Evolutionary conservation across 2,329 filamentous ascomycete genomes (phyloP).

Genomic region (Aureobasidium pullulans): DNA sequence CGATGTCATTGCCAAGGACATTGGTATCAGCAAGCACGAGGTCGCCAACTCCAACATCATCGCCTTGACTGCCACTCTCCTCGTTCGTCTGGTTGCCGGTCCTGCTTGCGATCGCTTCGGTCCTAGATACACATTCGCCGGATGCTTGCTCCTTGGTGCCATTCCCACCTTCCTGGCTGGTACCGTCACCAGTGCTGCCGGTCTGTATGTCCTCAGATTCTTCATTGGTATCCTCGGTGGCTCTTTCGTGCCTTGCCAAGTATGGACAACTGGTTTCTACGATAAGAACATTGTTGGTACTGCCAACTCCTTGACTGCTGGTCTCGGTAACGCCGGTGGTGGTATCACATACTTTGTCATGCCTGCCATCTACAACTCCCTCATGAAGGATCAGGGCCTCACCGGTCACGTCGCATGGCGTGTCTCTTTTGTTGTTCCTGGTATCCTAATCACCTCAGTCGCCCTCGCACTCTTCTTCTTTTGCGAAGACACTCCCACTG

Average conservation of each 20-base stretch:
- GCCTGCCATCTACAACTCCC: slow-evolving; percentile 78
- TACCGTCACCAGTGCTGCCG: slow-evolving; percentile 58
- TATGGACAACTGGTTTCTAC: slow-evolving; percentile 89
- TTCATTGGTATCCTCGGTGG: slow-evolving; percentile 75
- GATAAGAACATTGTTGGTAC: slow-evolving; percentile 89
- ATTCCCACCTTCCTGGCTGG: slow-evolving; percentile 79
- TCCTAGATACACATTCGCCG: slow-evolving; percentile 70
- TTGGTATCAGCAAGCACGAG: slow-evolving; percentile 61
- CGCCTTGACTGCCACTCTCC: slow-evolving; percentile 64
- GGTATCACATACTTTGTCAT: slow-evolving; percentile 92
- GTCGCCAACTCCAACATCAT: slow-evolving; percentile 88
- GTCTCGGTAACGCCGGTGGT: slow-evolving; percentile 80
- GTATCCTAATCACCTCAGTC: slow-evolving; percentile 62
- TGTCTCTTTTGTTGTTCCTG: slow-evolving; percentile 75
- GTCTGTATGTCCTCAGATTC: slow-evolving; percentile 68
- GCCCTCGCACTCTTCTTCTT: slow-evolving; percentile 63
- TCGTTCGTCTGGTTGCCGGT: slow-evolving; percentile 71
- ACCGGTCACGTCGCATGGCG: slow-evolving; percentile 68
- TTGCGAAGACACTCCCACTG: slow-evolving; percentile 75
- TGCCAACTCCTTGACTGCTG: slow-evolving; percentile 76
- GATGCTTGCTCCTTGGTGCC: slow-evolving; percentile 66
- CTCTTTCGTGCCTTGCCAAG: slow-evolving; percentile 78
- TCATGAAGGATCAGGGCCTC: slow-evolving; percentile 54
- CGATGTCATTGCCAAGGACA: slow-evolving; percentile 71
- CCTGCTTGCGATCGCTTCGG: slow-evolving; percentile 82